Evolutionary conservation across 352 stramenopile genomes (phyloP), one percentile per base, ranked within the genome.

Genomic region (Phytophthora fragariae): DNA sequence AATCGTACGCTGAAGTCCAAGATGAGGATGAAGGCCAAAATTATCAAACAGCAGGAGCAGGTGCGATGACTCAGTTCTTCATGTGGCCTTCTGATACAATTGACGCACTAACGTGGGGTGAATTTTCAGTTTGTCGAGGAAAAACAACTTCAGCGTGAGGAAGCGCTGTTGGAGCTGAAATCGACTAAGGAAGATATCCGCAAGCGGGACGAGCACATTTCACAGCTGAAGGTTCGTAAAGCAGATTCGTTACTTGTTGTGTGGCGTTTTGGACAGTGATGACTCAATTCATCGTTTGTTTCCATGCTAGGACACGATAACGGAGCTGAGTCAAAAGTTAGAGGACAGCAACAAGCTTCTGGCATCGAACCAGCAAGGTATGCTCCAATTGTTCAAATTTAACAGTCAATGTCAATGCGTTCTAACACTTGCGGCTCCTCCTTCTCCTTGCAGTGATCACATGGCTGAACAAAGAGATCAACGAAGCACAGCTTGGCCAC

Each of bases 391-490:
- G 15, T 65, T 39, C n/a, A 27, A 37, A 4, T 47, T 47, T n/a
- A 31, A 7, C 0, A 1, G n/a, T 17, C 39, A 47, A n/a, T 47
- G 39, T 8, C 9, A 14, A 14, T 47, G 39, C 14, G 14, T 47
- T 19, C 14, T 47, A 47, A 47, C 4, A 47, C 29, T 31, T 31
- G 29, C 29, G 29, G 29, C 4, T 31, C 6, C 29, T 31, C 4
- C 29, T 4, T 35, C 52, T 50, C 14, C 39, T 21, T 65, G 31
- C 52, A 96, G 91, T 97, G 21, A 97, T 97, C 68, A 83, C 88
- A 33, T 97, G 90, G 87, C 68, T 97, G 33, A 97, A 97, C 82
- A 97, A 97, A 67, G 89, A 97, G 65, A 97, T 97, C 65, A 97
- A 97, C 65, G 89, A 97, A 73, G 85, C 86, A 21, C 90, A 97